These are phyloP conservation scores for Dichomitus squalens DNA, from an alignment of 1,284 basidiomycete species.

Conservation along the genomic window DNA sequence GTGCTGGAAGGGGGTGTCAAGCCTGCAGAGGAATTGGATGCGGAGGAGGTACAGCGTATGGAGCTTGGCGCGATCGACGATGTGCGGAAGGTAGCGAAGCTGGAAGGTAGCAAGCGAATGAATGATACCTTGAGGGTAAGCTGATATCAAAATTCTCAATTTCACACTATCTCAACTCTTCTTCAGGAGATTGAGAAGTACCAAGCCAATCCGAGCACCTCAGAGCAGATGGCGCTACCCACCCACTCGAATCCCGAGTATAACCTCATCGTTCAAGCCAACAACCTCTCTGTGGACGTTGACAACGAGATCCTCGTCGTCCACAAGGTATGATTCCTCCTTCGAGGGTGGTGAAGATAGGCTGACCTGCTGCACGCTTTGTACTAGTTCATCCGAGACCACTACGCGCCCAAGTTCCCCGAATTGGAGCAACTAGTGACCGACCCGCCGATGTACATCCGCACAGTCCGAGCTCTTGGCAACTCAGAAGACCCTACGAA, in stretches of 20 bases:
- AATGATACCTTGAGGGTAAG: slow-evolving; percentile 80
- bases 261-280: slow-evolving; percentile 93
- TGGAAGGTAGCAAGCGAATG: slow-evolving; percentile 88
- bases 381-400: slow-evolving; percentile 92
- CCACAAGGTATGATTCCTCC: slow-evolving; percentile 70
- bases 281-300: slow-evolving; percentile 97
- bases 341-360: background rate
- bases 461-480: slow-evolving; percentile 86
- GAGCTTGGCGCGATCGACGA: slow-evolving; percentile 84
- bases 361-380: slow-evolving; percentile 6
- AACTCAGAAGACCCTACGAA: slow-evolving; percentile 89
- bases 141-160: background rate
- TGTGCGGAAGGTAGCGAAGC: slow-evolving; percentile 84
- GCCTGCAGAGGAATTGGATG: slow-evolving; percentile 93
- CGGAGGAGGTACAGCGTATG: slow-evolving; percentile 91
- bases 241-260: slow-evolving; percentile 96
- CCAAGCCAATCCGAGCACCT: slow-evolving; percentile 73
- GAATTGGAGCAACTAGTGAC: slow-evolving; percentile 95
- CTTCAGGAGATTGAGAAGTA: slow-evolving; percentile 87
- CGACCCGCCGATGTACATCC: slow-evolving; percentile 92
- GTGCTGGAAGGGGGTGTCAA: slow-evolving; percentile 88
- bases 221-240: slow-evolving; percentile 76
- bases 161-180: background rate
- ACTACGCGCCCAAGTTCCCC: slow-evolving; percentile 95
- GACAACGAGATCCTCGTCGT: slow-evolving; percentile 98